Evolutionary conservation across 202 grass and related monocot genomes (phyloP).

Genomic region (Sporobolus alterniflorus): DNA sequence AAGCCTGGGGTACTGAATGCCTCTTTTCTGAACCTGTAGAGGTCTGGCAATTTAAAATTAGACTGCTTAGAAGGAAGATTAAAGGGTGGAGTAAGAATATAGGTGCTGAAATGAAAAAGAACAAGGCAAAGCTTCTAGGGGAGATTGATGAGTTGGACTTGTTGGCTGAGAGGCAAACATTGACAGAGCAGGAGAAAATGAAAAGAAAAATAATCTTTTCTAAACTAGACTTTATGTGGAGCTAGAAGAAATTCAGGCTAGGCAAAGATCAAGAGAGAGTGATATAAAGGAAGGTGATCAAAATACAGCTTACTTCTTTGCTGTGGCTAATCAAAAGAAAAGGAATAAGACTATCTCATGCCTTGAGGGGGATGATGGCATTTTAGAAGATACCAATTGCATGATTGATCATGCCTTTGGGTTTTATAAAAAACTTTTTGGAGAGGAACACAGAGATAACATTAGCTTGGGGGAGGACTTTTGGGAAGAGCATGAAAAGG

Average conservation of each 20-base stretch:
- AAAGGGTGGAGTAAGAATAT: background rate
- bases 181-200: background rate
- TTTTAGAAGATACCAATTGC: background rate
- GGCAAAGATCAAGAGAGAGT: background rate
- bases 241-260: background rate
- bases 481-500: background rate
- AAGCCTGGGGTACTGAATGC: background rate
- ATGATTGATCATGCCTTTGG: background rate
- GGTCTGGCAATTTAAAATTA: background rate
- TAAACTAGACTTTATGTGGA: background rate
- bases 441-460: background rate
- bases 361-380: background rate
- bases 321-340: background rate
- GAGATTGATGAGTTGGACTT: background rate
- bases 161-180: background rate
- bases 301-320: background rate
- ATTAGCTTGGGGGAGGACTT: background rate
- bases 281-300: background rate
- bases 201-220: background rate
- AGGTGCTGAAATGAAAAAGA: background rate
- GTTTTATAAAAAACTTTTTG: background rate
- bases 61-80: background rate
- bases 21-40: background rate
- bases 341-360: background rate
- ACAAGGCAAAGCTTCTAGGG: background rate